A percentile compares a stretch with the other conserved stretches of the same genome.
These are phyloP conservation scores for Brassica balearica DNA, from an alignment of 441 rosid species.

Conservation along the genomic window DNA sequence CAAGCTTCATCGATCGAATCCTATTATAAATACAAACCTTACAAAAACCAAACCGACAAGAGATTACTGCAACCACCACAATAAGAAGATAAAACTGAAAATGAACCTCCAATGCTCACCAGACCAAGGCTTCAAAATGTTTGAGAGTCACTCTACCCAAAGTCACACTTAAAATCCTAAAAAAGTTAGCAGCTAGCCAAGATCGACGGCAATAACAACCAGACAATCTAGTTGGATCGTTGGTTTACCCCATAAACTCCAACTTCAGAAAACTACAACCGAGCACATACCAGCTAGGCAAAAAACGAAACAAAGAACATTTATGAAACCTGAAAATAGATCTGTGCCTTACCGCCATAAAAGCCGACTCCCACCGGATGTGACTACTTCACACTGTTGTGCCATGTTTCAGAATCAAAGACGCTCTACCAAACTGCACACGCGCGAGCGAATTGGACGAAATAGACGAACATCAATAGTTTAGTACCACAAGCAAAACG, in stretches of 20 bases:
- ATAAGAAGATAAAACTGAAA: not conserved
- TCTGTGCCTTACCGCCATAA: not conserved
- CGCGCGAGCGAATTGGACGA: not conserved
- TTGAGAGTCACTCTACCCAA: not conserved
- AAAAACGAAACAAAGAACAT: not conserved
- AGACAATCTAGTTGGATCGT: no score
- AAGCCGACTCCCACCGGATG: not conserved
- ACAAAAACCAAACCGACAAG: not conserved
- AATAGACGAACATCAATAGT: not conserved
- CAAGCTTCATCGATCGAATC: not conserved
- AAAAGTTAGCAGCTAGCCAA: not conserved
- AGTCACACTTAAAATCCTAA: not conserved
- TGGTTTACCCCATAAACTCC: not conserved
- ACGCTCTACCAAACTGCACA: not conserved
- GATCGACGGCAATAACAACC: no score
- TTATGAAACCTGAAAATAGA: not conserved
- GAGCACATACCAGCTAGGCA: not conserved
- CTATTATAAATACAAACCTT: not conserved
- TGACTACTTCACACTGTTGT: not conserved
- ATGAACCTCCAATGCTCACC: not conserved
- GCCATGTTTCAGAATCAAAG: not conserved
- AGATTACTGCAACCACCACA: not conserved
- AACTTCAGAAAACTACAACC: not conserved
- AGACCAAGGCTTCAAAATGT: not conserved
- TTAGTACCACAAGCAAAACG: not conserved